Evolutionary conservation across 108 stramenopile genomes (phyloP), one percentile per base, ranked within the genome.

Genomic region (Nannochloropsis gaditana): DNA sequence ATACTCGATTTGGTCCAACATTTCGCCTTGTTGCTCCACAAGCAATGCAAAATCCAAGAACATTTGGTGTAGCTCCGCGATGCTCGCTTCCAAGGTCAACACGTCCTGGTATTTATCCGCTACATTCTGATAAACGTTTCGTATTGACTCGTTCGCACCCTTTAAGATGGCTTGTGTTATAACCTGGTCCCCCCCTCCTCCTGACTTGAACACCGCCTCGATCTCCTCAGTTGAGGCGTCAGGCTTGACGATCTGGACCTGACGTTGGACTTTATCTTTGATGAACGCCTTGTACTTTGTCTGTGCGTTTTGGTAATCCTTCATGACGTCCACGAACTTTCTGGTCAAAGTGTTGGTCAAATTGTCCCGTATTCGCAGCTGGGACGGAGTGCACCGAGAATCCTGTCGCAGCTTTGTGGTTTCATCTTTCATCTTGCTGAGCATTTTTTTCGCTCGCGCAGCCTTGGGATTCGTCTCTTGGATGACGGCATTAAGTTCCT

Each of bases 51-150:
- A 97, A 90, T 99, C 99, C 89, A 98, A 85, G 90, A 99, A 99
- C 99, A 99, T 99, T 91, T 98, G 97, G 92, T 99, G 97, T 81
- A 99, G 91, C 88, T 98, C 97, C 9, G 95, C 95, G 43, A 99
- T 97, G 83, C 90, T 91, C 45, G 94, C 94, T 91, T 99, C 99
- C 45, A 99, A 86, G n/a, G 95, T 93, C 85, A 96, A 85, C 9
- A 99, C 97, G 91, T 99, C 99, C 89, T 98, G 96, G 90, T 99
- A 99, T 86, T 97, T 98, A 80, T 95, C 97, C 81, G 94, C 93
- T 43, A 97, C 97, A 59, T 96, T 94, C 87, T 92, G 90, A 84
- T 95, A 95, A 9, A 96, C 92, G 79, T 90, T 90, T 80, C 85
- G 90, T 80, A 97, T 94, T 80, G 94, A 91, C 90, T 98, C 97